Evolutionary conservation across 2,329 filamentous ascomycete species (phyloP).

Genomic region (Colletotrichum endophyticum): DNA sequence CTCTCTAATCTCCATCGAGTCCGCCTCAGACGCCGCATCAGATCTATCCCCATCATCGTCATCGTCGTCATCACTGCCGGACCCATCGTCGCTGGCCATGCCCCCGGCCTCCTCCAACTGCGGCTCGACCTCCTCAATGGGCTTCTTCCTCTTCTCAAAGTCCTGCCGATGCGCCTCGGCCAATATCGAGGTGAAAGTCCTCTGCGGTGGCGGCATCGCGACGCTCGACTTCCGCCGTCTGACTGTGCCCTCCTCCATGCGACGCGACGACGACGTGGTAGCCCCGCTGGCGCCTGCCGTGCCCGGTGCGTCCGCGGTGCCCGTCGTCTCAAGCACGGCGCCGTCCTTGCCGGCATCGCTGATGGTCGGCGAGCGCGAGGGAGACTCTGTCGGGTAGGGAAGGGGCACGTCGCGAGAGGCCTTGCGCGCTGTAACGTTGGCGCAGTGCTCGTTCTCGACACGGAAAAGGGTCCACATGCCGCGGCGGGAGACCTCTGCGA

Average conservation of each 20-base stretch:
- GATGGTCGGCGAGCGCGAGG: constrained; percentile 31
- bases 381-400: constrained; percentile 71
- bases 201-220: constrained; percentile 23
- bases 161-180: constrained; percentile 88
- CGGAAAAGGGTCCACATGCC: constrained; percentile 93
- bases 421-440: constrained; percentile 88
- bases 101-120: constrained; percentile 27
- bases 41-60: constrained; percentile 39
- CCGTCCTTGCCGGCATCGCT: neutral
- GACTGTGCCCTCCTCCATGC: constrained; percentile 27
- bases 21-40: neutral
- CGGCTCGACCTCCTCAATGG: constrained; percentile 22
- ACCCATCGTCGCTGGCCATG: constrained; percentile 27
- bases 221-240: constrained; percentile 25
- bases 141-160: constrained; percentile 78
- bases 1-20: constrained; percentile 32
- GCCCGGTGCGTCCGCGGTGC: neutral
- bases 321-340: neutral
- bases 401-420: constrained; percentile 87
- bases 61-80: constrained; percentile 27
- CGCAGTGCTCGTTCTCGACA: constrained; percentile 97
- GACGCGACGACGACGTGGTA: constrained; percentile 8
- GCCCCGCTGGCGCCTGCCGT: neutral
- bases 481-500: constrained; percentile 82
- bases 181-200: constrained; percentile 66